These are phyloP conservation scores for Elongisporangium senticosum DNA, from an alignment of 352 stramenopile genomes.

Conservation along the genomic window DNA sequence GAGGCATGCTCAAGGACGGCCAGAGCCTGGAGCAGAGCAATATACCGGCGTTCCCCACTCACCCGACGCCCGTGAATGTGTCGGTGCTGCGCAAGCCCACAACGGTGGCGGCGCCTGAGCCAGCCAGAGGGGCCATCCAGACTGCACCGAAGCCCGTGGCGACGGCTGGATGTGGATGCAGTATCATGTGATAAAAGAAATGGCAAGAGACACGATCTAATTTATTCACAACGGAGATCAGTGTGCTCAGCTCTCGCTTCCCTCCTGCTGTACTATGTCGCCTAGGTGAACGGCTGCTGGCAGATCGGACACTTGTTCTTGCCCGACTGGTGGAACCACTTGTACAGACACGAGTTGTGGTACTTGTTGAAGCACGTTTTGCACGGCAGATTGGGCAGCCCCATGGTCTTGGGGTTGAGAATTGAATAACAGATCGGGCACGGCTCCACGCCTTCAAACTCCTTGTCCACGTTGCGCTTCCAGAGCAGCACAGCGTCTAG, in stretches of 20 bases:
- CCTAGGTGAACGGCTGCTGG: constrained; percentile 84
- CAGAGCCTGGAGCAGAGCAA: constrained; percentile 79
- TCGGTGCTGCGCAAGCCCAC: constrained; percentile 58
- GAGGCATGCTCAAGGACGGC: constrained; percentile 88
- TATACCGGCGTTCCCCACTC: constrained; percentile 90
- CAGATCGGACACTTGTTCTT: constrained; percentile 94
- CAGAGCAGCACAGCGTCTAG: constrained; percentile 89
- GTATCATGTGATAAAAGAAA: constrained; percentile 43
- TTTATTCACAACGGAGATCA: constrained; percentile 18
- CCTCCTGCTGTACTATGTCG: background rate
- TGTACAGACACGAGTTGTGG: constrained; percentile 92
- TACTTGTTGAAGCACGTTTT: constrained; percentile 92
- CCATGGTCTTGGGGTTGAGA: constrained; percentile 88
- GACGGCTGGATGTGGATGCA: constrained; percentile 52
- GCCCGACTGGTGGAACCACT: constrained; percentile 92
- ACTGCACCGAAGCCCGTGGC: constrained; percentile 29
- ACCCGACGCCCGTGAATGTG: constrained; percentile 95
- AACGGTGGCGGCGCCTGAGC: constrained; percentile 18
- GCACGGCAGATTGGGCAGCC: constrained; percentile 81
- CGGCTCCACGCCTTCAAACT: constrained; percentile 90
- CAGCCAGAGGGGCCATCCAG: constrained; percentile 14
- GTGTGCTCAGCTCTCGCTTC: background rate
- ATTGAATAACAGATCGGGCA: constrained; percentile 93
- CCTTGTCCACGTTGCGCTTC: constrained; percentile 91
- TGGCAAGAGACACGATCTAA: constrained; percentile 13